Evolutionary conservation across 495 filamentous ascomycete genomes (phyloP), one percentile per base, ranked within the genome.

Genomic region (Thermothielavioides terrestris): DNA sequence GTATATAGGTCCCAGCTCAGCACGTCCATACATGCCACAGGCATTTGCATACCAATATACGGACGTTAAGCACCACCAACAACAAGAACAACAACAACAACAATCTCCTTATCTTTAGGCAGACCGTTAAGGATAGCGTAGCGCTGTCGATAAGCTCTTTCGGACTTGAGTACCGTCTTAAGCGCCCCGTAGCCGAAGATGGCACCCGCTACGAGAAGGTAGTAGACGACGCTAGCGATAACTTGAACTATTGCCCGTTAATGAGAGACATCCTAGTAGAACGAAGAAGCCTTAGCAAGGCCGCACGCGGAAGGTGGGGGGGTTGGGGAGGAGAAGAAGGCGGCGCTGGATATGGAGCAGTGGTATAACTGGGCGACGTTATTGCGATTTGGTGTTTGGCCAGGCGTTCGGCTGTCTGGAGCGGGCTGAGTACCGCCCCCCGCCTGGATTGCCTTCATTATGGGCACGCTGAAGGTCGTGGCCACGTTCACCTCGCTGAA

Each of bases 181-280:
- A 94, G 66, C 30, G 88, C 88, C 27, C 88, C 88, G 65, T 86
- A 94, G 21, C 85, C 84, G 60, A 94, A 94, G 17, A 94, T 82
- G 34, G 88, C 65, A 8, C 88, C 88, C 9, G 88, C 85, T 1
- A 86, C 77, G 34, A 94, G 74, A 34, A 95, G 79, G 67, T 88
- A 95, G 64, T 88, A 91, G 1, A 89, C 55, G 2, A 90, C 85
- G 12, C 84, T 82, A 31, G 78, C 65, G 12, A 63, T 62, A 18
- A 88, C 77, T 65, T 88, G 84, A 52, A 77, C 75, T 79, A 44
- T 44, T 42, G n/a, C 20, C 18, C 8, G 50, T 45, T 6, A 25
- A 20, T 46, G 7, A 46, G 44, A 1, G 6, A 22, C 25, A 2
- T 26, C 4, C 17, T 3, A 8, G 17, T 6, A 21, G n/a, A 12